These are phyloP conservation scores for Candida sanyiensis DNA, from an alignment of 805 yeast genomes.

Conservation along the genomic window DNA sequence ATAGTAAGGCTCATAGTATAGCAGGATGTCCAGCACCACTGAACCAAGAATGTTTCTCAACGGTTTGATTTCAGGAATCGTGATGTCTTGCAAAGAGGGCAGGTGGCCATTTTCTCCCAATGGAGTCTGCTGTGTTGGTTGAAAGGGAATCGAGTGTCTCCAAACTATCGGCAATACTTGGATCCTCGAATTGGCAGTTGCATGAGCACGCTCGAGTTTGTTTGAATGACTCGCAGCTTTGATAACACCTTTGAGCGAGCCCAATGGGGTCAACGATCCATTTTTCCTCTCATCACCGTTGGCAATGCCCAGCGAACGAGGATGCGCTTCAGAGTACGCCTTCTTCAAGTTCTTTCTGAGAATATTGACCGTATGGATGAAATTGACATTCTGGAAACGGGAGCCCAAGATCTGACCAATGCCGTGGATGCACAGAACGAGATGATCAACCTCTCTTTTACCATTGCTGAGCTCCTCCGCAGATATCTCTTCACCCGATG, in stretches of 20 bases:
- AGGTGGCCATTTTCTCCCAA: constrained; percentile 29
- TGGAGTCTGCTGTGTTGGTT: constrained; percentile 29
- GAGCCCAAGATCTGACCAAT: constrained; percentile 86
- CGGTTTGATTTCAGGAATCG: constrained; percentile 71
- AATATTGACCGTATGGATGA: constrained; percentile 75
- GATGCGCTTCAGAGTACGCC: constrained; percentile 33
- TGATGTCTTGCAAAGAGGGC: constrained; percentile 66
- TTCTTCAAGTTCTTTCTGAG: constrained; percentile 50
- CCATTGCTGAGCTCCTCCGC: constrained; percentile 31
- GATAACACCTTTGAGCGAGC: not conserved
- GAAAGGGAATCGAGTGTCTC: constrained; percentile 73
- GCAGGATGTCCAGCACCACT: constrained; percentile 75
- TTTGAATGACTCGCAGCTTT: not conserved
- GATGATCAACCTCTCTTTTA: constrained; percentile 50
- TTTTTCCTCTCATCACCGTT: not conserved
- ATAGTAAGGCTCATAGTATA: constrained; percentile 71
- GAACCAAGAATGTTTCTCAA: constrained; percentile 79
- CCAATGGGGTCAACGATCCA: not conserved
- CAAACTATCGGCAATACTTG: constrained; percentile 90
- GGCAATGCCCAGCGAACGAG: not conserved
- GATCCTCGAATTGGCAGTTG: constrained; percentile 48
- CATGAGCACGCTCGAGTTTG: constrained; percentile 10
- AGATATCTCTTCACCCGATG: not conserved
- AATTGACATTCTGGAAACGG: constrained; percentile 74
- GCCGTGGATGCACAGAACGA: constrained; percentile 89